Evolutionary conservation across 1,284 basidiomycete species (phyloP).

Genomic region (Ceratobasidium sp.): DNA sequence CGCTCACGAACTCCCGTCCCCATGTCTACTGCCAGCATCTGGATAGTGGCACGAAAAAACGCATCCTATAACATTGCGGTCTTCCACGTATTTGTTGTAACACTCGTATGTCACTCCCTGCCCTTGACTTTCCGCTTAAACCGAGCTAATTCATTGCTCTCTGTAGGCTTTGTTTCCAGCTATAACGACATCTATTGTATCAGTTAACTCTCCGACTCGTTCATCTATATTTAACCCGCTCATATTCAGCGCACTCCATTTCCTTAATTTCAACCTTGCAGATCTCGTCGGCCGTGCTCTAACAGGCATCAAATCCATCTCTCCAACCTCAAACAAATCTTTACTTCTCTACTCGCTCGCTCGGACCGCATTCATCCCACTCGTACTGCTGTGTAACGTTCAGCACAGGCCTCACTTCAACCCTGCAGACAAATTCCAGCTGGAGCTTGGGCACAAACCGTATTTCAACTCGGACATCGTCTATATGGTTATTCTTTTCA

Average conservation of each 20-base stretch:
- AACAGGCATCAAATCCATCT: slow-evolving; percentile 74
- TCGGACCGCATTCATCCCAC: slow-evolving; percentile 82
- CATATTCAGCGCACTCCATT: slow-evolving; percentile 78
- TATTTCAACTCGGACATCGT: slow-evolving; percentile 78
- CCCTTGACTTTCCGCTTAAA: not conserved
- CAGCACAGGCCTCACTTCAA: slow-evolving; percentile 39
- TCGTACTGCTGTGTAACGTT: slow-evolving; percentile 88
- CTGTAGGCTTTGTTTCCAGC: slow-evolving; percentile 85
- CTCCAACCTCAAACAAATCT: slow-evolving; percentile 74
- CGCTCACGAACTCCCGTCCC: slow-evolving; percentile 10
- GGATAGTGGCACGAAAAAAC: slow-evolving; percentile 63
- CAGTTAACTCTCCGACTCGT: slow-evolving; percentile 63
- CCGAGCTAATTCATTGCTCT: not conserved
- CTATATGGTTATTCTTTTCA: slow-evolving; percentile 79
- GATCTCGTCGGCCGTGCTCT: slow-evolving; percentile 83
- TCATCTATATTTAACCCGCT: slow-evolving; percentile 65
- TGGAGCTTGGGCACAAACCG: slow-evolving; percentile 56
- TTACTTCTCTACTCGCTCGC: slow-evolving; percentile 74
- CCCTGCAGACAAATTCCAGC: slow-evolving; percentile 25
- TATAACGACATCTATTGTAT: slow-evolving; percentile 79
- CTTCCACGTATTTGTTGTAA: slow-evolving; percentile 81
- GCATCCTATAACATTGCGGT: slow-evolving; percentile 77
- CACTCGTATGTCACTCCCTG: slow-evolving; percentile 71
- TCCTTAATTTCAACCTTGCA: slow-evolving; percentile 79
- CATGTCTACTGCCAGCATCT: slow-evolving; percentile 30